Evolutionary conservation across 768 basidiomycete species (phyloP).

Genomic region (Lactifluus rugatus): DNA sequence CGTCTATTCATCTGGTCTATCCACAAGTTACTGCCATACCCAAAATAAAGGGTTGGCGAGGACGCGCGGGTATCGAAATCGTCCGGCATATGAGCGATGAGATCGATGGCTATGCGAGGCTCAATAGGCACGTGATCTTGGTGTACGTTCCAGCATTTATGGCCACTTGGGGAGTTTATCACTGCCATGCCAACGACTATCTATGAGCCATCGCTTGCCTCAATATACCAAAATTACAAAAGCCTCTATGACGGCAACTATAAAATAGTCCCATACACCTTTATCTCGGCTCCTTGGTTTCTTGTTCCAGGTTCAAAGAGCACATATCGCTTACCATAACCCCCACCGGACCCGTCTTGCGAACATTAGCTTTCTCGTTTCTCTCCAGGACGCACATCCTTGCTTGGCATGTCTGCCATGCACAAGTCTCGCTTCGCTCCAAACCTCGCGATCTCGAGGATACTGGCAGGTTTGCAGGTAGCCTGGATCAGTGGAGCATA

Average conservation of each 20-base stretch:
- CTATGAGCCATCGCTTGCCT: background rate
- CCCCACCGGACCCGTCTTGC: constrained; percentile 21
- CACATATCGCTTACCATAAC: constrained; percentile 14
- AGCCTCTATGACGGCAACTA: constrained; percentile 9
- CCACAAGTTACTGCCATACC: constrained; percentile 16
- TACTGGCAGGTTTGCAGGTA: constrained; percentile 12
- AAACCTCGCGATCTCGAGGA: constrained; percentile 19
- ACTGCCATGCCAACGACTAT: too few species aligned
- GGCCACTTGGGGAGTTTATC: too few species aligned
- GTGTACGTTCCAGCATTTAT: too few species aligned
- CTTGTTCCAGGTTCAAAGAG: constrained; percentile 11
- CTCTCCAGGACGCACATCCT: constrained; percentile 27
- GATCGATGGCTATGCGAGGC: too few species aligned
- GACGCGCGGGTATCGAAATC: background rate
- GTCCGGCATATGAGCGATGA: background rate
- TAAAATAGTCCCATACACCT: background rate
- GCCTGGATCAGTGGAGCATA: constrained; percentile 15
- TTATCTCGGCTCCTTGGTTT: background rate
- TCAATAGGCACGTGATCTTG: too few species aligned
- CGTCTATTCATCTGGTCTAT: constrained; percentile 16
- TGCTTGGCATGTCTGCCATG: constrained; percentile 22
- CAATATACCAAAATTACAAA: background rate
- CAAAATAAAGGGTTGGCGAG: constrained; percentile 4
- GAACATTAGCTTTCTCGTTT: constrained; percentile 35
- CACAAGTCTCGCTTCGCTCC: constrained; percentile 21